Conservation (phyloP, 352 stramenopile species). For the Phytophthora cajani region DNA sequence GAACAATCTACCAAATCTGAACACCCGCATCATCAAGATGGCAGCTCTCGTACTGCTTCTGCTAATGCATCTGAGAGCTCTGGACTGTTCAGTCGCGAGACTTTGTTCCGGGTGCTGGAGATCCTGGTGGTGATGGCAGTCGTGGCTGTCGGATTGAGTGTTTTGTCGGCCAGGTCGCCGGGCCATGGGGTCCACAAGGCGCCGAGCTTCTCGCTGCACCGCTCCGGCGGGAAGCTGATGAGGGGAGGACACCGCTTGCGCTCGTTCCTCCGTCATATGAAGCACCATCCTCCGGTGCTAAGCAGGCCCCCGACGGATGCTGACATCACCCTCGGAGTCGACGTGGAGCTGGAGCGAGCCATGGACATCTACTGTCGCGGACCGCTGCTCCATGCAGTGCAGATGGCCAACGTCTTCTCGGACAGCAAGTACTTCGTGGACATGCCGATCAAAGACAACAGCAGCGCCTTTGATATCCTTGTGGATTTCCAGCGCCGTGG, state of each 20-base stretch:
- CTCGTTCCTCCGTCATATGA: slow-evolving; percentile 36
- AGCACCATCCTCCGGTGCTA: slow-evolving; percentile 22
- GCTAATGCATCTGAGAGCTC: not conserved
- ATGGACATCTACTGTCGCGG: slow-evolving; percentile 84
- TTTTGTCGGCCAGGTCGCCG: slow-evolving; percentile 21
- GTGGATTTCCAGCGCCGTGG: slow-evolving; percentile 68
- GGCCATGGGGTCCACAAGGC: slow-evolving; percentile 14
- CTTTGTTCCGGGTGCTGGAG: slow-evolving; percentile 24
- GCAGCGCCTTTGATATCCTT: slow-evolving; percentile 70
- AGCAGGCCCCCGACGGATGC: slow-evolving; percentile 22
- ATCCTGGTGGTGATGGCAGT: slow-evolving; percentile 33
- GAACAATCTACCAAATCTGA: not conserved
- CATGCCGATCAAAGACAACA: slow-evolving; percentile 91
- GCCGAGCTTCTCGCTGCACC: slow-evolving; percentile 34
- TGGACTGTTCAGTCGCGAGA: not conserved
- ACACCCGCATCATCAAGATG: not conserved
- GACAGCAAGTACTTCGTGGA: slow-evolving; percentile 95
- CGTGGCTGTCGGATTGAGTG: slow-evolving; percentile 23
- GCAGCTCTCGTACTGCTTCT: not conserved
- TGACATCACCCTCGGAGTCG: slow-evolving; percentile 29
- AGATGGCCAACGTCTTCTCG: slow-evolving; percentile 79
- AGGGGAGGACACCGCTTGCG: slow-evolving; percentile 32
- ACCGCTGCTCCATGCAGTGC: slow-evolving; percentile 69
- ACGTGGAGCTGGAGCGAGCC: slow-evolving; percentile 59
- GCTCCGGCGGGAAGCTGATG: slow-evolving; percentile 36